These are phyloP conservation scores for Populus davidiana DNA, from an alignment of 345 rosid genomes.

Conservation along the genomic window DNA sequence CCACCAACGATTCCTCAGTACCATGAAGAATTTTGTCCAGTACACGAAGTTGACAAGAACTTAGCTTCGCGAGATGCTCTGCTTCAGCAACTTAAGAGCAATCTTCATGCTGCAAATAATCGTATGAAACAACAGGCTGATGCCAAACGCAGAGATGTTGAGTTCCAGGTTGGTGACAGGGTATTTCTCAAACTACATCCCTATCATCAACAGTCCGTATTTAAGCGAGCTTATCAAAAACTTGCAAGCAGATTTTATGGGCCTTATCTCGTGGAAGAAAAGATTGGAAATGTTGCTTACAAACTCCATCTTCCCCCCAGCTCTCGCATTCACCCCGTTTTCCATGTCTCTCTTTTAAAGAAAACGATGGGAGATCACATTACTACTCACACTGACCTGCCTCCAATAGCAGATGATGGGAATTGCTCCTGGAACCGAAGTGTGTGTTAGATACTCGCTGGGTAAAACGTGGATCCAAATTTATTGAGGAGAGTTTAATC, in stretches of 20 bases:
- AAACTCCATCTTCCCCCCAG: not conserved
- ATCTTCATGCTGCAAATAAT: not conserved
- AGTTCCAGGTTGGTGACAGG: not conserved
- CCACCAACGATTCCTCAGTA: not conserved
- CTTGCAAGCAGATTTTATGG: not conserved
- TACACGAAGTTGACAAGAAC: not conserved
- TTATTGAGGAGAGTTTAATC: too few species aligned
- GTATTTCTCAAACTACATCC: not conserved
- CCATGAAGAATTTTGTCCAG: fast-evolving
- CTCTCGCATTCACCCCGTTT: not conserved
- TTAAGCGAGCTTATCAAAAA: not conserved
- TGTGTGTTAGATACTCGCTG: too few species aligned
- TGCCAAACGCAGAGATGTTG: fast-evolving
- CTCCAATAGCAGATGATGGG: too few species aligned
- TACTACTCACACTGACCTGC: too few species aligned
- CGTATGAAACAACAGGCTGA: not conserved
- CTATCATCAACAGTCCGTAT: fast-evolving
- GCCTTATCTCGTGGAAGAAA: too few species aligned
- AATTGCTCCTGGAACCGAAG: too few species aligned
- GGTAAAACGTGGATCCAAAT: too few species aligned
- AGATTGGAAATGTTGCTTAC: not conserved
- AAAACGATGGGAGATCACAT: too few species aligned
- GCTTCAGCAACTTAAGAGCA: not conserved
- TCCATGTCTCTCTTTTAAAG: not conserved
- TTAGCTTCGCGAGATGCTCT: not conserved